Evolutionary conservation across 1,284 basidiomycete species (phyloP), one percentile per base, ranked within the genome.

Genomic region (Malassezia obtusa): DNA sequence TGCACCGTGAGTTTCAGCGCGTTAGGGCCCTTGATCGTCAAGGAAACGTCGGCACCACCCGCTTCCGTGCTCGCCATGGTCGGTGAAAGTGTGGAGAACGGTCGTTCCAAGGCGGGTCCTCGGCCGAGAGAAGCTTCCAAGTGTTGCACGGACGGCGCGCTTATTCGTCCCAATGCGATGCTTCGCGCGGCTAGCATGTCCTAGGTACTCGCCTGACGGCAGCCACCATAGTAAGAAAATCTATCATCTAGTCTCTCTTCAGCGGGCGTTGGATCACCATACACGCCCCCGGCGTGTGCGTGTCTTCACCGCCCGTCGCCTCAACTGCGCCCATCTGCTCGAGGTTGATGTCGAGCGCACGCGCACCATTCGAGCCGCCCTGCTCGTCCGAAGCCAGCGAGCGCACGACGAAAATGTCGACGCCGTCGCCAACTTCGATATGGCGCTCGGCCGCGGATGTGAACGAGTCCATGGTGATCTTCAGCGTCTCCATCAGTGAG

Each of bases 371-470:
- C 7, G 38, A 5, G 21, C 49, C n/a, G 15, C 38, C 40, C 7
- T 52, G 44, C 0, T 39, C 28, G 9, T 17, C n/a, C 0, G 38
- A 35, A 8, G 11, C 22, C 4, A 62, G 55, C 2, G 54, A 49
- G 8, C 71, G 61, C 2, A 73, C 71, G 2, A 73, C 63, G 47
- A 64, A 73, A 31, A 73, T 67, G 53, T 73, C 70, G 15, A 73
- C 50, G 1, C 70, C 69, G 45, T 73, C 71, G 9, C 71, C 71
- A 4, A 73, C 71, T 50, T 72, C 71, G 37, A 73, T 73, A 50
- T 73, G 68, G 5, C 71, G 59, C 52, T 73, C 71, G 3, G 71
- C 71, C 15, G 71, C 70, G 5, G 58, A 61, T 3, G 71, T 72
- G 54, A 73, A 73, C 31, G 63, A 63, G 51, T 73, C 71, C 48